Conservation (phyloP, 2,329 filamentous ascomycete genomes). For the Cladophialophora bantiana region DNA sequence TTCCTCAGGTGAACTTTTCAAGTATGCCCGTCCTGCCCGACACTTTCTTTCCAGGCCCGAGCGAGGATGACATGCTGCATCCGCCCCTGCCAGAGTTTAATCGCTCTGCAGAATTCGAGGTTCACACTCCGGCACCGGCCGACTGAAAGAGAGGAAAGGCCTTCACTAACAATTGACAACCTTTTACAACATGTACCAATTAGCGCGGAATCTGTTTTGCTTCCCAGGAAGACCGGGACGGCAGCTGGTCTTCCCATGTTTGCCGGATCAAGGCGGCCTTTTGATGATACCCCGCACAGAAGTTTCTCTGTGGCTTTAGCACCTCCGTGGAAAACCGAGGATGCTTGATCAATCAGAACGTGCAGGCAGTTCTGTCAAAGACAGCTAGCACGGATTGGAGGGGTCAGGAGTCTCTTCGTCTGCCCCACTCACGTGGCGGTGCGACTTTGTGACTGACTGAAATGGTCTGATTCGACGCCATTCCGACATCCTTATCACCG, state of each 20-base stretch:
- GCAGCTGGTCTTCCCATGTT: not conserved
- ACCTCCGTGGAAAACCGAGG: constrained; percentile 1
- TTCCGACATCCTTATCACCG: not conserved
- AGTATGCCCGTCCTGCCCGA: constrained; percentile 31
- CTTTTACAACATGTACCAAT: constrained; percentile 1
- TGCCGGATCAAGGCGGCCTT: constrained; percentile 6
- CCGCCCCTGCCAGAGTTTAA: constrained; percentile 40
- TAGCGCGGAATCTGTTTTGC: constrained; percentile 5
- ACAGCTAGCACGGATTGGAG: constrained; percentile 2
- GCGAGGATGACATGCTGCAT: constrained; percentile 30
- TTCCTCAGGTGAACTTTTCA: constrained; percentile 26
- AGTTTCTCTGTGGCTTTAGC: constrained; percentile 7
- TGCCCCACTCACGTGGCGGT: constrained; percentile 25
- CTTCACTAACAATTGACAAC: not conserved
- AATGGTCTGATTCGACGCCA: not conserved
- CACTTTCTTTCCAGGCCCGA: constrained; percentile 31
- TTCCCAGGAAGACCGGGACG: not conserved
- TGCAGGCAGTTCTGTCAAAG: constrained; percentile 2
- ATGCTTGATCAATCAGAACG: constrained; percentile 14
- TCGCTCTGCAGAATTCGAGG: constrained; percentile 39
- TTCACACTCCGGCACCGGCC: constrained; percentile 37
- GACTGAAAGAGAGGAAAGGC: constrained; percentile 31
- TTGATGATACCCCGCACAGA: constrained; percentile 19
- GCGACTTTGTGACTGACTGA: constrained; percentile 8
- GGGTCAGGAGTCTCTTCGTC: constrained; percentile 6